Base-by-base conservation (phyloP, 2,329 filamentous ascomycete genomes). In the Bipolaris oryzae region DNA sequence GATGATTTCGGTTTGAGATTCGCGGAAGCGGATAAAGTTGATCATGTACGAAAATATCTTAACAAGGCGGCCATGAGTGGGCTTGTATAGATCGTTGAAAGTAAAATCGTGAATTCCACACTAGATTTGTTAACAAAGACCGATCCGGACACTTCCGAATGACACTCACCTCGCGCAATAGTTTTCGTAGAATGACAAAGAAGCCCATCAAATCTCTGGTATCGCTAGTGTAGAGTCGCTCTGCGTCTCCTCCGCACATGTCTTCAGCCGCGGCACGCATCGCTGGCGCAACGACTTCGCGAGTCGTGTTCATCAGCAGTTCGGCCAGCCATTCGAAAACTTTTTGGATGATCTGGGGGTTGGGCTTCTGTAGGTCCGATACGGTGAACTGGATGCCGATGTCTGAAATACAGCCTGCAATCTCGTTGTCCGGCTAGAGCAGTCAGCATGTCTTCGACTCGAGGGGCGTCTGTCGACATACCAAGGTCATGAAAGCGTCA, bases 261-360 rank as follows among this genome's bases (percentile, higher is more conserved):
- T 97, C 91, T 65, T 96, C 91, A 16, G 91, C 89, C 0, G 94
- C 94, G 13, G 93, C 92, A 71, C 89, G 89, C 92, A 99, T 96
- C 7, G 93, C 92, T 9, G 95, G 95, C 73, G 96, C 92, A 60
- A 99, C 90, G 5, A 92, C 92, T 66, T 96, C 92, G 68, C 92
- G 90, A 34, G 93, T 97, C 52, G 91, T 89, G 79, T 96, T 97
- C 81, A 97, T 91, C 25, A 98, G 85, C 16, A 97, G 83, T 73
- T 97, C 93, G 57, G 92, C 93, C 68, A 99, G 95, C 89, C 92
- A 96, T 82, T 99, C 95, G 74, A 98, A 96, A 50, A 99, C 92
- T 82, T 95, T 92, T 78, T 99, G 95, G 51, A 98, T 93, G 71
- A 96, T 92, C 58, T 94, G 86, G 3, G 95, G 89, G 69, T 96